Evolutionary conservation across 352 stramenopile genomes (phyloP), one percentile per base, ranked within the genome.

Genomic region (Pilasporangium apinafurcum): DNA sequence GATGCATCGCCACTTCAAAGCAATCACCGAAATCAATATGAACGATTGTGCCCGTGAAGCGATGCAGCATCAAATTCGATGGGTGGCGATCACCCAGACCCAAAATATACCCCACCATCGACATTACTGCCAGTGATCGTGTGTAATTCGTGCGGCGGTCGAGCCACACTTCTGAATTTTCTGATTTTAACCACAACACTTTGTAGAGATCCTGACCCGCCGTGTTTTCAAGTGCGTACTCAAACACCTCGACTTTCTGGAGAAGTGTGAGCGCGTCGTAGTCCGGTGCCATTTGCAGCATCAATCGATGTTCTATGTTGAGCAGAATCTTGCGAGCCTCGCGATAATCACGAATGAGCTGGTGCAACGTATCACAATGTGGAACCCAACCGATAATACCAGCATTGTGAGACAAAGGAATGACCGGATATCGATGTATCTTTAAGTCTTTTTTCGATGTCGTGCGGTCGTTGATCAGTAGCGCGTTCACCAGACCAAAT

Each of bases 21-120:
- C 73, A 90, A 62, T 98, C 93, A 21, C 94, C 93, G 56, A 98
- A 98, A 50, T 98, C 94, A 38, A 98, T 98, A 63, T 99, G 97
- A 17, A 99, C 70, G 30, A 99, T 95, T 33, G 65, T 95, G 20
- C 96, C 96, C n/a, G 92, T 98, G 37, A 97, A 84, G 29, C 96
- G 81, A 68, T 99, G 95, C 2, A 99, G 64, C 96, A 99, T 99
- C 13, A 99, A 67, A 63, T 99, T 99, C 10, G 83, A 98, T n/a
- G 96, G 96, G 70, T 99, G 97, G 8, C 97, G 78, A 77, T 99
- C 97, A 4, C 97, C 97, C 20, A 99, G 83, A 6, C 97, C 97
- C 44, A 99, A 67, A 45, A 99, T 99, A 60, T 99, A 99, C 13
- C 76, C 76, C 2, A 87, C 97, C 87, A 99, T 99, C 27, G 85